Base-by-base conservation (phyloP, 805 yeast genomes). In the Candida dajiaensis region DNA sequence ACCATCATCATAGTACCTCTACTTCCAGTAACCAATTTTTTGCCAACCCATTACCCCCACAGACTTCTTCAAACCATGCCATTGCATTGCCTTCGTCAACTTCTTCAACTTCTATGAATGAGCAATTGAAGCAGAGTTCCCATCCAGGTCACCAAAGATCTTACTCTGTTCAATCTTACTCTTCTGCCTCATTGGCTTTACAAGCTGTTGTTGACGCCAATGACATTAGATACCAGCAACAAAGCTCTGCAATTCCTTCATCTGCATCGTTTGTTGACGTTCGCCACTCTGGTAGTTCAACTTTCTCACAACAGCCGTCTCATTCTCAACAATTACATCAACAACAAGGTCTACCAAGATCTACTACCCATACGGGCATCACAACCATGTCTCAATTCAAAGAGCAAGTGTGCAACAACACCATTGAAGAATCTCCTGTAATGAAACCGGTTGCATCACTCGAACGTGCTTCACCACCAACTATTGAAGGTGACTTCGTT, bases 191-290 rank as follows among this genome's bases (percentile, higher is more conserved):
- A 33, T 59, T 73, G 50, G 90, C 85, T 10, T 68, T 85, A 48
- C 86, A 83, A 58, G 89, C 89, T 0, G 85, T 84, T 44, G 89
- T 81, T 13, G 78, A 80, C 50, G 86, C 85, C 9, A 83, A 78
- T 55, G 69, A 66, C 39, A 59, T 63, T 20, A 53, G 61, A 48
- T 49, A 51, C 40, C 55, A 53, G 22, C 45, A 29, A 20, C 36
- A 38, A 10, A 35, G 41, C 31, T 23, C 31, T 15, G 33, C 23
- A 22, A 35, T 23, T 8, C 53, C 61, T 26, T 40, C 46, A 4
- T 55, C 59, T 2, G 40, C 41, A 8, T 57, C 59, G 36, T 48
- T 58, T 41, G 61, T 64, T 21, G 45, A 50, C 36, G 42, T 52
- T 40, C 56, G 53, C 28, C 43, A 21, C n/a, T 31, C 36, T 18